Evolutionary conservation across 2,329 filamentous ascomycete genomes (phyloP).

Genomic region (Diaporthe sp.): DNA sequence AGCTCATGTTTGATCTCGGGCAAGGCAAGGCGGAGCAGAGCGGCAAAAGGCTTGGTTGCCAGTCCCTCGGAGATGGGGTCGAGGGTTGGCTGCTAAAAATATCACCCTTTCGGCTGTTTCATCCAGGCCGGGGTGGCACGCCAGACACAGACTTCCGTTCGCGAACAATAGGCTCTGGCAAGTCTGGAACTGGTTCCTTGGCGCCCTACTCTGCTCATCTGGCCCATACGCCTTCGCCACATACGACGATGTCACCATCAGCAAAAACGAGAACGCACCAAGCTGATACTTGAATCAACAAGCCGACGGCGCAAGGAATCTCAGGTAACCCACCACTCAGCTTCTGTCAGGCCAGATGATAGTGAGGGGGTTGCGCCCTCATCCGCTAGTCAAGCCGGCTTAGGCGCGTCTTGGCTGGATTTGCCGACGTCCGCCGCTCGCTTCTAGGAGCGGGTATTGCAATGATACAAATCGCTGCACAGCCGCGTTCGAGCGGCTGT

Average conservation of each 20-base stretch:
- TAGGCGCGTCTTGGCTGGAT: conserved; percentile 20
- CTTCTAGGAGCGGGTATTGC: not conserved
- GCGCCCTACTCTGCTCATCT: not conserved
- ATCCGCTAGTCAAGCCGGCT: not conserved
- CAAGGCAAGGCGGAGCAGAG: not conserved
- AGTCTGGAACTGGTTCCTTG: conserved; percentile 32
- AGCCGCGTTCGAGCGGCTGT: conserved; percentile 33
- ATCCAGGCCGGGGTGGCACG: conserved; percentile 32
- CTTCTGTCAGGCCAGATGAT: not conserved
- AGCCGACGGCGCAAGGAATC: not conserved
- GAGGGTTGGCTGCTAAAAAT: conserved; percentile 32
- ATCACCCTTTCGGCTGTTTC: conserved; percentile 37
- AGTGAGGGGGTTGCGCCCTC: not conserved
- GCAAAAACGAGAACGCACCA: not conserved
- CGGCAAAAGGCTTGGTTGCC: conserved; percentile 8
- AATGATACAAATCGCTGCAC: conserved; percentile 34
- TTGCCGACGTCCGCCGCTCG: conserved; percentile 12
- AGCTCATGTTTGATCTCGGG: conserved; percentile 18
- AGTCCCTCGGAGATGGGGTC: conserved; percentile 12
- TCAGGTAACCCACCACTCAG: not conserved
- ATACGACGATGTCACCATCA: conserved; percentile 3
- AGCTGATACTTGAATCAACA: not conserved
- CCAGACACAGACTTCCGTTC: conserved; percentile 23
- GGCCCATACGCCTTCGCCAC: not conserved
- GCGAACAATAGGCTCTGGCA: conserved; percentile 23